Base-by-base conservation (phyloP, 805 yeast species). In the Candida mattraensis region DNA sequence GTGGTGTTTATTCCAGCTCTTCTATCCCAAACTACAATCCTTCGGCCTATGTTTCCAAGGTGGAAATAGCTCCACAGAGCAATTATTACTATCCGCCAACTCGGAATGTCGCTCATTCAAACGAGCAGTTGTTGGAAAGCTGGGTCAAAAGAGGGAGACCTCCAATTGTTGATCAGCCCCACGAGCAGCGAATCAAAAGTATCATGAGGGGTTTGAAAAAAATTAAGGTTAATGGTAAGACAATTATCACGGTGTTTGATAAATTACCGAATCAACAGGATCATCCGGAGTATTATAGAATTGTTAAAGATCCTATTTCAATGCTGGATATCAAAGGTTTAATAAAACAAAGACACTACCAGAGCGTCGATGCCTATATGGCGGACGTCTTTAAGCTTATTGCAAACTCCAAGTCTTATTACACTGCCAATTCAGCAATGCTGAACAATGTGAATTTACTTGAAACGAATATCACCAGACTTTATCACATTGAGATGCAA, bases 161-260 rank as follows among this genome's bases (percentile, higher is more conserved):
- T 5, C 95, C 96, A 2, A 83, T 87, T 38, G 87, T 87, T 32
- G 95, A 86, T 58, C 83, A 80, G 55, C 95, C 95, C 5, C 89
- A 83, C 60, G 97, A 93, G 61, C 87, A 87, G 54, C 72, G 97
- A 45, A 88, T 91, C 61, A 89, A 91, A 60, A 80, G 87, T 47
- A 80, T 93, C 24, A 64, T 93, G 69, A 78, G 94, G 57, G 80
- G 77, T 31, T 68, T 93, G 54, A 85, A 88, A 53, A 85, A 85
- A 54, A 80, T 83, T 40, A 73, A 76, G 28, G 65, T 73, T 22
- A 62, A 85, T 27, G 74, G 80, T n/a, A 54, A 68, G 12, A 58
- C 63, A 4, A 52, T 58, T 25, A 56, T 57, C 28, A 56, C 63
- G 4, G 74, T 75, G 46, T 88, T 89, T 61, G 97, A 91, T 47